phyloP scores from a whole-genome alignment of 2,329 filamentous ascomycete species.

The Phialocephala sp. region DNA sequence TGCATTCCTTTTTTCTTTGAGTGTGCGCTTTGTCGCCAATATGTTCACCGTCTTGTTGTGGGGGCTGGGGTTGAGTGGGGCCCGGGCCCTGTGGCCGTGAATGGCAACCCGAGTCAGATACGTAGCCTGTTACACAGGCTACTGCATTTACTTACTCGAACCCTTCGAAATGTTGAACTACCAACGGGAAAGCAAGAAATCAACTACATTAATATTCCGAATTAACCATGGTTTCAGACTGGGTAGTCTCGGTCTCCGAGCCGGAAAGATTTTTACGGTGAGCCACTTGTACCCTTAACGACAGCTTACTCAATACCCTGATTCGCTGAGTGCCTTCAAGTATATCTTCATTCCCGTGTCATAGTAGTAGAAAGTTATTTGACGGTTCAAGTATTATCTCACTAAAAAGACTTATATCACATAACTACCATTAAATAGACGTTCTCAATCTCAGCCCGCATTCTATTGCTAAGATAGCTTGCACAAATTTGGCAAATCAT shows the following conservation, averaged over 20 bases:
- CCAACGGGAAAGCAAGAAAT: neutral
- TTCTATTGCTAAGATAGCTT: too few relatives aligned
- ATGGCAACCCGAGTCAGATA: neutral
- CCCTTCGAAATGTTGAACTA: neutral
- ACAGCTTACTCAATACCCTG: neutral
- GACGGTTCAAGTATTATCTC: too few relatives aligned
- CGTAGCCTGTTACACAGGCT: neutral
- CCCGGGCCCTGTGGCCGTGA: neutral
- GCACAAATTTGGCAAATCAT: too few relatives aligned
- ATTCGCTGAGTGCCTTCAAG: neutral
- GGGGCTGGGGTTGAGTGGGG: neutral
- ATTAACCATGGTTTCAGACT: neutral
- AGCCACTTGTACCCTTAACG: neutral
- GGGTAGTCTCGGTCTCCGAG: neutral
- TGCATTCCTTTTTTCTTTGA: neutral
- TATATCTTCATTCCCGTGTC: neutral
- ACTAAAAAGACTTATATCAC: too few relatives aligned
- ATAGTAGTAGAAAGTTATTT: too few relatives aligned
- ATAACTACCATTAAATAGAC: too few relatives aligned
- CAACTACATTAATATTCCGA: neutral
- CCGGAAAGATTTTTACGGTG: neutral
- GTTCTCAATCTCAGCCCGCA: too few relatives aligned
- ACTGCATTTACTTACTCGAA: neutral
- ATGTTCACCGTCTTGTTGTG: neutral
- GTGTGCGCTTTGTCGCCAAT: neutral